A percentile compares a stretch with the other conserved stretches of the same genome.
These are phyloP conservation scores for Tetradesmus obliquus DNA, from an alignment of 139 green algal species.

Conservation along the genomic window DNA sequence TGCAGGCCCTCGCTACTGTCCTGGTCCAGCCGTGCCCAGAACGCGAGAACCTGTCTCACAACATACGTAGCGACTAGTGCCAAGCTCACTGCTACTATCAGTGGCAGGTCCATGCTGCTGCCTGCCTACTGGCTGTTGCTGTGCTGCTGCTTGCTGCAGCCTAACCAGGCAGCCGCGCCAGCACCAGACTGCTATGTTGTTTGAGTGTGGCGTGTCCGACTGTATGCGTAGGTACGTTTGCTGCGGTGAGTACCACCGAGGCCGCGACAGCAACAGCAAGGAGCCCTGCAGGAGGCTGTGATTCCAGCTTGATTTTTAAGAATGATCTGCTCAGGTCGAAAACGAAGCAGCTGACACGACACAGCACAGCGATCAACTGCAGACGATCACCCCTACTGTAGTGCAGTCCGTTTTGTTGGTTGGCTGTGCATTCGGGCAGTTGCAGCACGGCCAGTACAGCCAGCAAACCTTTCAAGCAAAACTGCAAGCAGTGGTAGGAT, in stretches of 20 bases:
- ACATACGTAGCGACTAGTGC: slow-evolving; percentile 25
- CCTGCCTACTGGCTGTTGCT: not conserved
- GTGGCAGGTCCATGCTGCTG: slow-evolving; percentile 3
- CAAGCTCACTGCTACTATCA: slow-evolving; percentile 15
- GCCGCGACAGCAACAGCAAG: not conserved
- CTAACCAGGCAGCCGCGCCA: too few relatives aligned
- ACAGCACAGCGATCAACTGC: too few relatives aligned
- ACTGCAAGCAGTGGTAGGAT: too few relatives aligned
- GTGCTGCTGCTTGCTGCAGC: not conserved
- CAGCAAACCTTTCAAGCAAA: too few relatives aligned
- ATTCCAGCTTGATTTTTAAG: not conserved
- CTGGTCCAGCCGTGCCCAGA: slow-evolving; percentile 27
- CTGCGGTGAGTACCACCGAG: not conserved
- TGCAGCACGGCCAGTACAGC: too few relatives aligned
- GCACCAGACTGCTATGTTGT: not conserved
- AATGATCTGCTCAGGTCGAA: not conserved
- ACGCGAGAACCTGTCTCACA: slow-evolving; percentile 6
- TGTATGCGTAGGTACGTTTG: not conserved
- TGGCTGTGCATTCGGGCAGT: too few relatives aligned
- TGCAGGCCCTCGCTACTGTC: slow-evolving; percentile 37
- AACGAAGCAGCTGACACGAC: too few relatives aligned
- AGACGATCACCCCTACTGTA: not conserved
- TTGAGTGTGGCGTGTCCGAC: too few relatives aligned
- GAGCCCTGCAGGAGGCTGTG: not conserved
- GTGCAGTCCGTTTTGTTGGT: not conserved